These are phyloP conservation scores for Paecilomyces sp. DNA, from an alignment of 2,329 filamentous ascomycete genomes.

Conservation along the genomic window DNA sequence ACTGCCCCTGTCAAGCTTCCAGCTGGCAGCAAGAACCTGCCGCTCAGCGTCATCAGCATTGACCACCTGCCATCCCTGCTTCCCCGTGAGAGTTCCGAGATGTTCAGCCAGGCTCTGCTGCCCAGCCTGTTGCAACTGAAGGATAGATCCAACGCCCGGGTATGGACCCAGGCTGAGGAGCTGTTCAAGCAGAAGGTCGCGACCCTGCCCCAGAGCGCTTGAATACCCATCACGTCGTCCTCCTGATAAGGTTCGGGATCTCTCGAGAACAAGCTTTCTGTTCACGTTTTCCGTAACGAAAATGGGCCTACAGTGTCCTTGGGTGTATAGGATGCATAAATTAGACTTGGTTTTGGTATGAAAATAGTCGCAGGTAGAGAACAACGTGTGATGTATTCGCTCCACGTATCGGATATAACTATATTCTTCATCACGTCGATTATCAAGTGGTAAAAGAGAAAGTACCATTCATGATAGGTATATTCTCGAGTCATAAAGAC, in stretches of 20 bases:
- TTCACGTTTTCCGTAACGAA: not conserved
- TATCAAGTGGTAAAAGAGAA: not conserved
- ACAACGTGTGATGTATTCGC: not conserved
- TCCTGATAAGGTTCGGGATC: not conserved
- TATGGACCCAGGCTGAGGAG: slow-evolving; percentile 82
- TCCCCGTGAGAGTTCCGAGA: slow-evolving; percentile 78
- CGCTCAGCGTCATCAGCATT: slow-evolving; percentile 76
- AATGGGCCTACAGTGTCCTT: not conserved
- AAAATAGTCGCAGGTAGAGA: not conserved
- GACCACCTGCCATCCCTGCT: slow-evolving; percentile 79
- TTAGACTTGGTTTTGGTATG: not conserved
- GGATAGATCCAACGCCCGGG: slow-evolving; percentile 59
- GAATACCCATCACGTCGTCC: not conserved
- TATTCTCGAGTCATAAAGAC: not conserved
- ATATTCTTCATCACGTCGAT: not conserved
- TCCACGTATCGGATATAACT: not conserved
- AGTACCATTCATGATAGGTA: too few species aligned
- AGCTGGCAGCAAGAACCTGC: slow-evolving; percentile 47
- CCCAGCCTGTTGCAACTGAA: slow-evolving; percentile 72
- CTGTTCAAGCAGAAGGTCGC: slow-evolving; percentile 77
- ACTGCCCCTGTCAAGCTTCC: slow-evolving; percentile 62
- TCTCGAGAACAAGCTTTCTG: not conserved
- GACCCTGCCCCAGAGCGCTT: slow-evolving; percentile 48
- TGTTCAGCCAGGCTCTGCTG: slow-evolving; percentile 71
- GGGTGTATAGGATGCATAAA: not conserved